phyloP scores from a whole-genome alignment of 352 stramenopile species.

The Phytophthora fragariaefolia region DNA sequence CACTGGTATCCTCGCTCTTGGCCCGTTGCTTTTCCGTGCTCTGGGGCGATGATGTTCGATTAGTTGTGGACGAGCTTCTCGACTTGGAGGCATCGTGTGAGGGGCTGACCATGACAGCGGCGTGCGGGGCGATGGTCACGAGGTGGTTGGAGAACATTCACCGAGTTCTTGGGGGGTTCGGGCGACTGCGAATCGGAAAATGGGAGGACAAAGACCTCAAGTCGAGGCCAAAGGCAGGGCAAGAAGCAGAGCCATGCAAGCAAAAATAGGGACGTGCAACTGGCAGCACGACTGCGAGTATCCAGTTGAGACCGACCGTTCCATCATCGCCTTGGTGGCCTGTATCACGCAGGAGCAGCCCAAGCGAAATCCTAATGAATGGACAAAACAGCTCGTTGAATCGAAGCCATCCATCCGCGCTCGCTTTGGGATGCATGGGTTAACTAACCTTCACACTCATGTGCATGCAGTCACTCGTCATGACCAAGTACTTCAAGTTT shows the following conservation, averaged over 20 bases:
- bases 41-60: not conserved
- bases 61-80: constrained; percentile 13
- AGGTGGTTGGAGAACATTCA: constrained; percentile 44
- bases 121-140: constrained; percentile 37
- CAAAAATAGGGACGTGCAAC: constrained; percentile 1
- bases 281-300: not conserved
- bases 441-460: not conserved
- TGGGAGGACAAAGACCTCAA: constrained; percentile 13
- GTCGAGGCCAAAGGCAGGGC: not conserved
- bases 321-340: constrained; percentile 1
- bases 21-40: constrained; percentile 4
- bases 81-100: constrained; percentile 9
- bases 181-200: constrained; percentile 27
- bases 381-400: not conserved
- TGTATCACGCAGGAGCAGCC: not conserved
- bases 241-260: not conserved
- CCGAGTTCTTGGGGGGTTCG: not conserved
- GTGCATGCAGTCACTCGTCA: not conserved
- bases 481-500: not conserved
- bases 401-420: not conserved
- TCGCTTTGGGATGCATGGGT: not conserved
- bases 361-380: not conserved
- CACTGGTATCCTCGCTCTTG: constrained; percentile 15
- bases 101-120: constrained; percentile 19
- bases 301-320: not conserved